A percentile compares a stretch with the other conserved stretches of the same genome.
phyloP scores from a whole-genome alignment of 1,139 yeast genomes.

The Candida sp. region DNA sequence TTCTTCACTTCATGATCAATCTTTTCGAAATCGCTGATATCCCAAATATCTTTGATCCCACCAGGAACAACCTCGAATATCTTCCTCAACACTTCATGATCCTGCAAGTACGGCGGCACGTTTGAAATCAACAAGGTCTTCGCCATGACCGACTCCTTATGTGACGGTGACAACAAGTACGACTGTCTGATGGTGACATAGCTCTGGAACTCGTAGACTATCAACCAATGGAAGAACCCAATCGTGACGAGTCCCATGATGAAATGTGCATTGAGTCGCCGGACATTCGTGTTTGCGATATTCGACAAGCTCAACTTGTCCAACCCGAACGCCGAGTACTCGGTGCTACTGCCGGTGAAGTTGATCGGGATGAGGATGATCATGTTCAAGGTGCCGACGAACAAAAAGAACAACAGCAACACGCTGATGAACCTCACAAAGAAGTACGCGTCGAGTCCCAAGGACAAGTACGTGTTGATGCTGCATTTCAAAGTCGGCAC shows the following conservation, averaged over 20 bases:
- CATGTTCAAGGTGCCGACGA: constrained; percentile 54
- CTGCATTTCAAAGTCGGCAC: constrained; percentile 41
- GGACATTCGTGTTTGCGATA: constrained; percentile 51
- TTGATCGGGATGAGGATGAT: constrained; percentile 63
- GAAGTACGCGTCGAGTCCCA: constrained; percentile 71
- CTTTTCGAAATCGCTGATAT: constrained; percentile 46
- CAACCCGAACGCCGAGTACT: constrained; percentile 47
- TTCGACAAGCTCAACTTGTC: constrained; percentile 68
- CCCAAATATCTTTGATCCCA: constrained; percentile 54
- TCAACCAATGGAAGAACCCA: constrained; percentile 54
- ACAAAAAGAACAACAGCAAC: constrained; percentile 49
- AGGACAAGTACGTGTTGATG: constrained; percentile 44
- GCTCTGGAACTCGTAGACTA: constrained; percentile 53
- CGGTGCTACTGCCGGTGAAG: constrained; percentile 40
- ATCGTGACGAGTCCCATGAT: constrained; percentile 55
- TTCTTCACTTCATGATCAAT: constrained; percentile 32
- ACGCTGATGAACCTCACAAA: constrained; percentile 58
- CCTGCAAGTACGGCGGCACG: constrained; percentile 43
- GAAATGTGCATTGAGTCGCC: constrained; percentile 56
- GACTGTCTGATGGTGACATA: constrained; percentile 49
- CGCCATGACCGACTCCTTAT: constrained; percentile 28
- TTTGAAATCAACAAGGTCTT: constrained; percentile 53
- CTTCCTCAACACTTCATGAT: constrained; percentile 24
- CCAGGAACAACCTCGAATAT: constrained; percentile 44
- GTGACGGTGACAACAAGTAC: constrained; percentile 31